phyloP scores from a whole-genome alignment of 2,329 filamentous ascomycete genomes.

The Elsinoe ampelina region DNA sequence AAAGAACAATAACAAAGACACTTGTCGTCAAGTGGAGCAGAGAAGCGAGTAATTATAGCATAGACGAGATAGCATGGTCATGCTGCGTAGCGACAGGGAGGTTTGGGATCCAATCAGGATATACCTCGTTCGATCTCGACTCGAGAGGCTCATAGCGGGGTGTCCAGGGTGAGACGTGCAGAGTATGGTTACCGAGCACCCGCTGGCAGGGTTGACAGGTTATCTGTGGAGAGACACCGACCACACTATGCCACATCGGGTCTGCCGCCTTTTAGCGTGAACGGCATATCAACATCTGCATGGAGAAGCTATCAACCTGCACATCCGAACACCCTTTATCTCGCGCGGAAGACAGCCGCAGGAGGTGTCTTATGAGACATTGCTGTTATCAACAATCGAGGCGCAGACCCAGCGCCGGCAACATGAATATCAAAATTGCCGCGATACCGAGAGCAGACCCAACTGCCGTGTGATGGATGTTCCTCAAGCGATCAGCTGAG shows the following conservation, averaged over 20 bases:
- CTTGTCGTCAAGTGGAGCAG: not conserved
- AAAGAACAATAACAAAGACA: not conserved
- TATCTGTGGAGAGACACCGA: not conserved
- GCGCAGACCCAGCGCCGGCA: not conserved
- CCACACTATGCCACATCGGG: not conserved
- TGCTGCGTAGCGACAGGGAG: too few relatives aligned
- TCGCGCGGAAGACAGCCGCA: not conserved
- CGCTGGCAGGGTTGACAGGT: not conserved
- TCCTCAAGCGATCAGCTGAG: not conserved
- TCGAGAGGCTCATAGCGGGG: not conserved
- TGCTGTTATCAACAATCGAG: not conserved
- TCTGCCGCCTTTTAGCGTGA: constrained; percentile 1
- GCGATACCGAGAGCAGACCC: not conserved
- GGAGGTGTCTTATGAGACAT: not conserved
- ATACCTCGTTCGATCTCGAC: not conserved
- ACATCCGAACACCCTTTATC: not conserved
- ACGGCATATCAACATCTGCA: not conserved
- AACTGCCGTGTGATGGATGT: too few relatives aligned
- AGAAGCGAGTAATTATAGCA: not conserved
- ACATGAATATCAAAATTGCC: not conserved
- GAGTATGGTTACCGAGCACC: not conserved
- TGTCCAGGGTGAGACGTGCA: not conserved
- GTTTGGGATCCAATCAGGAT: not conserved
- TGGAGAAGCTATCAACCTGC: not conserved
- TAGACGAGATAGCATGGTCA: constrained; percentile 9